These are phyloP conservation scores for Echeveria elegans DNA, from an alignment of 164 flowering plant species.

Conservation along the genomic window DNA sequence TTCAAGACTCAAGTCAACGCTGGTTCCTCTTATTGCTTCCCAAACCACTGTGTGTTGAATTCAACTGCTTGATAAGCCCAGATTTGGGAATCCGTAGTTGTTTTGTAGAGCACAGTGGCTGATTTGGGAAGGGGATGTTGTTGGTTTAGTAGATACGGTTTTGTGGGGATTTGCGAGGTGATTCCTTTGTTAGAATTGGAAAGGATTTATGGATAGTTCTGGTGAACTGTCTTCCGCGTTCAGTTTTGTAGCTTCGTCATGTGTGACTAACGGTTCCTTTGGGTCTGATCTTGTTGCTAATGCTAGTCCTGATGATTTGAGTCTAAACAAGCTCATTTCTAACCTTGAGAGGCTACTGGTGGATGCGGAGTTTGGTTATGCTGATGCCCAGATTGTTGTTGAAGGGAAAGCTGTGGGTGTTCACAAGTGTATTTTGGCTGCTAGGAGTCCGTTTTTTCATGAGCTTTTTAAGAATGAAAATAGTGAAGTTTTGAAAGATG, in stretches of 20 bases:
- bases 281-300: constrained; percentile 24
- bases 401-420: constrained; percentile 44
- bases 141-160: no score
- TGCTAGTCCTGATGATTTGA: constrained; percentile 35
- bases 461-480: constrained; percentile 31
- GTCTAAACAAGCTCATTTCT: constrained; percentile 45
- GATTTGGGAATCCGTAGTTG: neutral
- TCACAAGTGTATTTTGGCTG: constrained; percentile 59
- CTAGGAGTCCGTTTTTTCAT: constrained; percentile 50
- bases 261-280: constrained; percentile 38
- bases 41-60: neutral
- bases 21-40: neutral
- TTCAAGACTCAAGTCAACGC: neutral
- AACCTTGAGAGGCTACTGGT: constrained; percentile 44
- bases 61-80: neutral
- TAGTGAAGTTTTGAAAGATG: constrained; percentile 20
- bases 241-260: constrained; percentile 52
- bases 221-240: constrained; percentile 47
- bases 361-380: constrained; percentile 30
- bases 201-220: constrained; percentile 23
- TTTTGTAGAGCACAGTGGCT: neutral
- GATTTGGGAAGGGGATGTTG: neutral
- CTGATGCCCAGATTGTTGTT: constrained; percentile 50
- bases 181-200: neutral
- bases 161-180: neutral